Conservation (phyloP, 805 yeast genomes). For the Yarrowia osloensis region DNA sequence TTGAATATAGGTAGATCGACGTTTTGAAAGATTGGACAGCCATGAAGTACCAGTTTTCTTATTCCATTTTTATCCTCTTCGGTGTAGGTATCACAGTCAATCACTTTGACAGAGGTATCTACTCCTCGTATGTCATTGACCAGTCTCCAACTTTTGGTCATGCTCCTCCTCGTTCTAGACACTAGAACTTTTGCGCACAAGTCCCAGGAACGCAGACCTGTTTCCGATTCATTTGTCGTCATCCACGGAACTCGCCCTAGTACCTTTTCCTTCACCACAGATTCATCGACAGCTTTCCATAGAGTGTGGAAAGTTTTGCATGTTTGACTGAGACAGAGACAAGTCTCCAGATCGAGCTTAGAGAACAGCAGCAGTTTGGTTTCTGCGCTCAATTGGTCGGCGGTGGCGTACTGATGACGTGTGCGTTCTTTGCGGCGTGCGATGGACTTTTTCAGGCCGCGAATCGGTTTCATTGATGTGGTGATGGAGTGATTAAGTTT, state of each 20-base stretch:
- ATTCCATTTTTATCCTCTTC: too few species aligned
- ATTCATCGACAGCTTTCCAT: neutral
- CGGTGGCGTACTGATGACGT: too few species aligned
- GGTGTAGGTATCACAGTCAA: too few species aligned
- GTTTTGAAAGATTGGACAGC: too few species aligned
- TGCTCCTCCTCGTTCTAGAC: neutral
- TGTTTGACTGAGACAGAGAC: neutral
- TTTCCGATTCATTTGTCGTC: neutral
- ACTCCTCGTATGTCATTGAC: neutral
- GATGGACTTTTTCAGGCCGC: too few species aligned
- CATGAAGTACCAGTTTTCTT: too few species aligned
- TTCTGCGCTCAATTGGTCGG: neutral
- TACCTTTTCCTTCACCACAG: neutral
- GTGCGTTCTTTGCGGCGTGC: too few species aligned
- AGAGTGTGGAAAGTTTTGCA: neutral
- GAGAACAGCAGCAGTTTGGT: neutral
- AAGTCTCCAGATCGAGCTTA: neutral
- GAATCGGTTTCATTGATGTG: too few species aligned
- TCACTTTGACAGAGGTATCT: neutral
- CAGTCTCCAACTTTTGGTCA: neutral
- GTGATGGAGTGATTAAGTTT: too few species aligned
- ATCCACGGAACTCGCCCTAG: neutral
- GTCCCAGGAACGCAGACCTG: neutral
- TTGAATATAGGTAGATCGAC: too few species aligned
- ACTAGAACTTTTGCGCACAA: neutral